Conservation (phyloP, 495 filamentous ascomycete species). For the Thermothielavioides terrestris region DNA sequence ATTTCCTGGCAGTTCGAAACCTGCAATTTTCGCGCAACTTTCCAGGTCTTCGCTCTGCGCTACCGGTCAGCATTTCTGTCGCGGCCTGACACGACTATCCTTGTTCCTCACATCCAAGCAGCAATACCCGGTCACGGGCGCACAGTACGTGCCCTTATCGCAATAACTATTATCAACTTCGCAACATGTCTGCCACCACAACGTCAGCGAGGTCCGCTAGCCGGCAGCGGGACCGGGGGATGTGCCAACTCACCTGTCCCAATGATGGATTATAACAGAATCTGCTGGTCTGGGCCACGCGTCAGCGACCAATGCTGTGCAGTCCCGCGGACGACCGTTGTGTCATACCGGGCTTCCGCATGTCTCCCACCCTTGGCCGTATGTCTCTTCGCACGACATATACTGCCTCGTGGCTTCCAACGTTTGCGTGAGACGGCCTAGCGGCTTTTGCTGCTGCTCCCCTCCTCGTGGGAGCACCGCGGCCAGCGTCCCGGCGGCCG, state of each 20-base stretch:
- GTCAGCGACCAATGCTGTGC: not conserved
- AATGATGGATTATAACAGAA: slow-evolving; percentile 30
- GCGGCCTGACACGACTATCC: not conserved
- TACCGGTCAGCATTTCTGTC: slow-evolving; percentile 9
- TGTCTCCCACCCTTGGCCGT: slow-evolving; percentile 26
- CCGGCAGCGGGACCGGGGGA: not conserved
- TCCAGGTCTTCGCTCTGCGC: slow-evolving; percentile 29
- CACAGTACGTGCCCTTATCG: slow-evolving; percentile 29
- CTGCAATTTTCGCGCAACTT: slow-evolving; percentile 29
- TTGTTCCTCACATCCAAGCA: slow-evolving; percentile 29
- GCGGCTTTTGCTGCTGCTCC: not conserved
- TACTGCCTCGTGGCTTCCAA: slow-evolving; percentile 3
- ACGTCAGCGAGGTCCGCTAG: not conserved
- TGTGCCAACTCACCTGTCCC: slow-evolving; percentile 24
- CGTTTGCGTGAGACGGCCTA: not conserved
- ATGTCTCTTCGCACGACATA: slow-evolving; percentile 30
- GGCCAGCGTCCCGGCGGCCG: not conserved
- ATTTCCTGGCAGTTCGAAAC: slow-evolving; percentile 22
- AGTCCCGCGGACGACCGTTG: not conserved
- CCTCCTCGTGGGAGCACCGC: not conserved
- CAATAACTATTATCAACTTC: slow-evolving; percentile 31
- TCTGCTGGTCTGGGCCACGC: slow-evolving; percentile 10
- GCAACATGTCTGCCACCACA: slow-evolving; percentile 29
- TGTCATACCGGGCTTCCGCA: slow-evolving; percentile 25
- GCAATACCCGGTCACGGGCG: slow-evolving; percentile 35